phyloP scores from a whole-genome alignment of 140 eudicot genomes.

The Ambrosia hybrid region DNA sequence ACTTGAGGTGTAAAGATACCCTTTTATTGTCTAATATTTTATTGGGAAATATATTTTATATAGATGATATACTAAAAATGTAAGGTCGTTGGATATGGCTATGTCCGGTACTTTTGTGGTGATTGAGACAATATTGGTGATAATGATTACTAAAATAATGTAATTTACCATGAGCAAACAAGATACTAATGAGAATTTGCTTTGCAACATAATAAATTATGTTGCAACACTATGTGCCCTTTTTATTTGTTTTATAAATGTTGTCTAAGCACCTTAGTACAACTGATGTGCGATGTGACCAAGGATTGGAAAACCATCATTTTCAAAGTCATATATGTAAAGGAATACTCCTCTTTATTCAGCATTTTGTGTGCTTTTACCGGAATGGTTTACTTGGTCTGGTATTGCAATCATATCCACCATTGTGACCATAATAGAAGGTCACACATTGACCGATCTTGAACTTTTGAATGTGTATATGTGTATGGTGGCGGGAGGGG shows the following conservation, averaged over 20 bases:
- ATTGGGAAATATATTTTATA: too few relatives aligned
- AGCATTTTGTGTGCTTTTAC: neutral
- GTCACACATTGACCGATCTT: neutral
- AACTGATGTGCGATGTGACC: neutral
- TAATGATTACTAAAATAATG: constrained; percentile 30
- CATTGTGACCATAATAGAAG: neutral
- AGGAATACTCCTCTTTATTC: neutral
- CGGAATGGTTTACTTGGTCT: neutral
- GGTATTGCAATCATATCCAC: neutral
- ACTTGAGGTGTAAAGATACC: too few relatives aligned
- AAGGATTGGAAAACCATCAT: neutral
- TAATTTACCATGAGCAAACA: neutral
- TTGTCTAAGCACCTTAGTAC: neutral
- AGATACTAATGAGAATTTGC: neutral
- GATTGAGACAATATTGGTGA: neutral
- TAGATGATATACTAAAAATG: neutral
- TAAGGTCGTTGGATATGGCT: neutral
- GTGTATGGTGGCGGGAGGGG: too few relatives aligned
- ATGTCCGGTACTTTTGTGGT: neutral
- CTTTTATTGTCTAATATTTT: too few relatives aligned
- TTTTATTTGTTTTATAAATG: too few relatives aligned
- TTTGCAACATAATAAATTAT: neutral
- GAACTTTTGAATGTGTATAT: too few relatives aligned
- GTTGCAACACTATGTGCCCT: neutral
- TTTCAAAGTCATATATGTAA: neutral